Base-by-base conservation (phyloP, 2,329 filamentous ascomycete species). In the Zymoseptoria crescenta region DNA sequence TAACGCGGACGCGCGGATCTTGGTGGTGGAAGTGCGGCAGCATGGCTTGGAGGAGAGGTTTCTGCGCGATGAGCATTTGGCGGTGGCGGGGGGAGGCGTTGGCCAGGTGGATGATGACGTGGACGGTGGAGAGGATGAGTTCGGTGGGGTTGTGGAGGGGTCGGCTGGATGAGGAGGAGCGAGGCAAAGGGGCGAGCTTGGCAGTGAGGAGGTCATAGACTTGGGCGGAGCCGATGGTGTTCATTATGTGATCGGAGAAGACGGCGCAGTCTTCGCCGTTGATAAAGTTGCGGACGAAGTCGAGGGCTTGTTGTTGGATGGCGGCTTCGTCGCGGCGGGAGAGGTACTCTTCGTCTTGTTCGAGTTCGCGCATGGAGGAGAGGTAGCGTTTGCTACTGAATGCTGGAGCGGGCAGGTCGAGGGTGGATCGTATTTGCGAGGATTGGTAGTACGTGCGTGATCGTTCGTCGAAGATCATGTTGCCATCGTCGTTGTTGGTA, bases 241-340 rank as follows among this genome's bases (percentile, higher is more conserved):
- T 82, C 69, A 97, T 87, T 21, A 97, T 75, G 68, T 89, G 86
- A 69, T 96, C 91, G 62, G 96, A 91, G 84, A 96, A 93, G 75
- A 77, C 84, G 61, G 73, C 79, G 65, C 75, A 80, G 65, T 73
- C 83, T 66, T 73, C 77, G 61, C 86, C 84, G 59, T 87, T 88
- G 65, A 96, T 89, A 30, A 97, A 79, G 73, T 99, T 99, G 57
- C 93, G 84, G 62, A 99, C 84, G 66, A 97, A 87, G 67, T 95
- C 88, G 19, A 97, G 82, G 0, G 87, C 89, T 74, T 97, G 92
- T 71, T 96, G 91, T 74, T 97, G 93, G 28, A 96, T 88, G 1
- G 87, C 86, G 45, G 92, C 80, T 64, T 95, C 89, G 64, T 96
- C 88, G 64, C 86, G 87, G 83, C 19, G 87, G 84, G 69, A 86